These are phyloP conservation scores for Chrysopogon serrulatus DNA, from an alignment of 176 grass and related monocot species.

Conservation along the genomic window DNA sequence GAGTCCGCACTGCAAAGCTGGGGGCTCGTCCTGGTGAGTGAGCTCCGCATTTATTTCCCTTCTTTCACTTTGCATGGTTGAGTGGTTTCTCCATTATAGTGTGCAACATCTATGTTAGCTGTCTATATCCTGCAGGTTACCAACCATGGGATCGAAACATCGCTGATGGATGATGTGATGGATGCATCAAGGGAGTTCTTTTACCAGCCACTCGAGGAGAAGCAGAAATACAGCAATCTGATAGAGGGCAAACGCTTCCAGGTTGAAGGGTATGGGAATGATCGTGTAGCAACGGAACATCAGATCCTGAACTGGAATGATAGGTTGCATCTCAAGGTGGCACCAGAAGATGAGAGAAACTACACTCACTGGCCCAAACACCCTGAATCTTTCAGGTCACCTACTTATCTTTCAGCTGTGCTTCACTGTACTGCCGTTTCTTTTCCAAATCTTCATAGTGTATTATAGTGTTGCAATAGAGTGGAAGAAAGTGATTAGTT, in stretches of 20 bases:
- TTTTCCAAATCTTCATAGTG: not conserved
- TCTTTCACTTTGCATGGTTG: not conserved
- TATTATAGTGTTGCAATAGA: not conserved
- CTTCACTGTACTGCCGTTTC: not conserved
- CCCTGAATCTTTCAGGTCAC: slow-evolving; percentile 54
- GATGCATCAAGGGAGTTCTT: slow-evolving; percentile 35
- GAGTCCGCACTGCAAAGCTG: slow-evolving; percentile 23
- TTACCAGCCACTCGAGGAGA: slow-evolving; percentile 27
- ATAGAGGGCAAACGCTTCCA: slow-evolving; percentile 50
- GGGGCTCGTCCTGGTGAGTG: slow-evolving; percentile 37
- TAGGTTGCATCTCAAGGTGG: slow-evolving; percentile 44
- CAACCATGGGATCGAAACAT: slow-evolving; percentile 43
- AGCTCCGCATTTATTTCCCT: not conserved
- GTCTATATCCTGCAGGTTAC: slow-evolving; percentile 12
- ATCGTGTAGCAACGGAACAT: slow-evolving; percentile 25
- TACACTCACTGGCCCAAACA: slow-evolving; percentile 38
- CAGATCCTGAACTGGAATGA: slow-evolving; percentile 47
- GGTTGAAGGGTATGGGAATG: slow-evolving; percentile 54
- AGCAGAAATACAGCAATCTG: slow-evolving; percentile 45
- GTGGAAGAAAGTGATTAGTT: no score
- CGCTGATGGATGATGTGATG: slow-evolving; percentile 48
- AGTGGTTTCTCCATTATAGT: not conserved
- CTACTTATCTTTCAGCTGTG: not conserved
- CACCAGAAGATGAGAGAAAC: slow-evolving; percentile 44
- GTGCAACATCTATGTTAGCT: not conserved